Evolutionary conservation across 2,329 filamentous ascomycete genomes (phyloP).

Genomic region (Thermothelomyces thermophilus): DNA sequence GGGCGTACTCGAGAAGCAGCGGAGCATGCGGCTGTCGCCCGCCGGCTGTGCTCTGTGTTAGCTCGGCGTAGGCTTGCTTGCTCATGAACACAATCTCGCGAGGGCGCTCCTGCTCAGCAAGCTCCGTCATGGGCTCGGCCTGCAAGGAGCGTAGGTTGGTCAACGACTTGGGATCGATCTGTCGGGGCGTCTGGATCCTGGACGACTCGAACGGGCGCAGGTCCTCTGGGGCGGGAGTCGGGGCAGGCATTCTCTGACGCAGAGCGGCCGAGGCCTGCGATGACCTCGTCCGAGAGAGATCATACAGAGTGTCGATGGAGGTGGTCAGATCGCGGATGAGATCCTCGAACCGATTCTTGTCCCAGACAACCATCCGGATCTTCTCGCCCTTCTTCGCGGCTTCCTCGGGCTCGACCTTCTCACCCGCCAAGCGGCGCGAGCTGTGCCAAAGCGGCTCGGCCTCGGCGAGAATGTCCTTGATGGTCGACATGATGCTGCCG

Average conservation of each 20-base stretch:
- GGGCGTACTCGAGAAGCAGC: conserved; percentile 65
- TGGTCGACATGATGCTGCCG: conserved; percentile 70
- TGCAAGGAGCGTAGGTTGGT: conserved; percentile 42
- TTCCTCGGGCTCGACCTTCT: conserved; percentile 34
- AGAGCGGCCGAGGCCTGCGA: conserved; percentile 33
- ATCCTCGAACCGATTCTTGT: conserved; percentile 68
- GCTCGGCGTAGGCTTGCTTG: conserved; percentile 45
- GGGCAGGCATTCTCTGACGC: conserved; percentile 32
- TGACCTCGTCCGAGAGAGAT: conserved; percentile 61
- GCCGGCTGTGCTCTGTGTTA: conserved; percentile 34
- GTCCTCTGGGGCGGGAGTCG: conserved; percentile 36
- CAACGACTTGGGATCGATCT: conserved; percentile 50
- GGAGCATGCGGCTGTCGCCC: conserved; percentile 44
- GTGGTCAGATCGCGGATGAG: conserved; percentile 67
- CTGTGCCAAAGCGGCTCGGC: conserved; percentile 65
- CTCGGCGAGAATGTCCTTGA: conserved; percentile 72
- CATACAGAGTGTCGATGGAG: conserved; percentile 73
- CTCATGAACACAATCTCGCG: conserved; percentile 47
- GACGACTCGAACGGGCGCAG: conserved; percentile 50
- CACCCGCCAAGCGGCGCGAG: conserved; percentile 42
- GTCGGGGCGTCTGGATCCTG: conserved; percentile 54
- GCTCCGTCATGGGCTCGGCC: conserved; percentile 33
- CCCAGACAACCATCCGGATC: conserved; percentile 53
- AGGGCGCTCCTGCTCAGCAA: conserved; percentile 27
- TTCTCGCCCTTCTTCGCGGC: conserved; percentile 42